A percentile compares a stretch with the other conserved stretches of the same genome.
Evolutionary conservation across 768 basidiomycete species (phyloP).

Genomic region (Strobilomyces dryophilus): DNA sequence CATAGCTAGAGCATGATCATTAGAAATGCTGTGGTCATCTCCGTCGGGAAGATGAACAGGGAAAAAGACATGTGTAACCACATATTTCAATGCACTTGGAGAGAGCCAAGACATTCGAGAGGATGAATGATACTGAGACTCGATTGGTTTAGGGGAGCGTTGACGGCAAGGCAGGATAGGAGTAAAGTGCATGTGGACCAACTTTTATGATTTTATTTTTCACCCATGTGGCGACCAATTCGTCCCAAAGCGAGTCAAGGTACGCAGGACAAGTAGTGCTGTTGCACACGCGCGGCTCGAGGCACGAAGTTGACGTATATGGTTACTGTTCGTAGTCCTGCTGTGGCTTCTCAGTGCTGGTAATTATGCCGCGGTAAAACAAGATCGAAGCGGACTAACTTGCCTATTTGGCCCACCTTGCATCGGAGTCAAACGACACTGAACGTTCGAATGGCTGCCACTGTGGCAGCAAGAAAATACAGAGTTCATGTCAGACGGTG

Average conservation of each 20-base stretch:
- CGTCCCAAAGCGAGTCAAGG: background rate
- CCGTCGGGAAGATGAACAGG: background rate
- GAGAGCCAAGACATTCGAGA: slow-evolving; percentile 5
- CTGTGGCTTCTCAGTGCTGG: background rate
- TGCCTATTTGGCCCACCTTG: too few species aligned
- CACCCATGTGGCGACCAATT: background rate
- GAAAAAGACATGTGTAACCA: background rate
- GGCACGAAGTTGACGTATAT: background rate
- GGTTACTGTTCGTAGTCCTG: background rate
- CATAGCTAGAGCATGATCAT: background rate
- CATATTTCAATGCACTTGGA: background rate
- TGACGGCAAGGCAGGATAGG: background rate
- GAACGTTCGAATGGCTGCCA: too few species aligned
- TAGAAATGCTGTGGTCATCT: slow-evolving; percentile 3
- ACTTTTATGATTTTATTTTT: background rate
- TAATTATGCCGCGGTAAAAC: too few species aligned
- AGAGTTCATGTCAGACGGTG: too few species aligned
- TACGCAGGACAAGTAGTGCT: too few species aligned
- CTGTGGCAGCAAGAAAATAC: too few species aligned
- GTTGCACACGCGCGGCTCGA: background rate
- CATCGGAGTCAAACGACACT: too few species aligned
- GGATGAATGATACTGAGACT: background rate
- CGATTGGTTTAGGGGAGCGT: background rate
- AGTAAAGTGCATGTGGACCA: background rate
- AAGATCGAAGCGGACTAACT: too few species aligned